These are phyloP conservation scores for Pyrenophora graminea DNA, from an alignment of 2,329 filamentous ascomycete genomes.

Conservation along the genomic window DNA sequence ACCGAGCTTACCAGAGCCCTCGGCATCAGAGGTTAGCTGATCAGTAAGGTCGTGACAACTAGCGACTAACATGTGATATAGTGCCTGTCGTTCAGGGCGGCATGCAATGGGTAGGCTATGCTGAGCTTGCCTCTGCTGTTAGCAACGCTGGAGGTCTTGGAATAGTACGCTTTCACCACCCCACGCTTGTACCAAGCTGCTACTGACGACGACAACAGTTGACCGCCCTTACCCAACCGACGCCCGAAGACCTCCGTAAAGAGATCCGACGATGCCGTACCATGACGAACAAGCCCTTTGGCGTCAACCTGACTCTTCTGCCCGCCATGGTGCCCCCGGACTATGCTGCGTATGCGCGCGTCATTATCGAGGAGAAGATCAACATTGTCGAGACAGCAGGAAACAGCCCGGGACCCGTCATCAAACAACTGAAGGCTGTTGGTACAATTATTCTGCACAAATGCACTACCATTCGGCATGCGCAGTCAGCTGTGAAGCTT, in stretches of 20 bases:
- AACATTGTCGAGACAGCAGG: conserved; percentile 91
- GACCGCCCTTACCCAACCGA: conserved; percentile 89
- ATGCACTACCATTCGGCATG: conserved; percentile 95
- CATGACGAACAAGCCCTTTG: conserved; percentile 81
- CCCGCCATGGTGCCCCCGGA: conserved; percentile 88
- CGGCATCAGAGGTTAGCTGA: conserved; percentile 55
- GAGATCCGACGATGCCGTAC: conserved; percentile 87
- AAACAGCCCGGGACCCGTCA: conserved; percentile 88
- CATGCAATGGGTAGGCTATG: conserved; percentile 86
- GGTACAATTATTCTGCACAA: conserved; percentile 87
- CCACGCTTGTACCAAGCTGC: neutral
- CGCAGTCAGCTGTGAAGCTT: conserved; percentile 86
- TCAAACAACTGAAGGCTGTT: conserved; percentile 81
- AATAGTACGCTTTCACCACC: conserved; percentile 52
- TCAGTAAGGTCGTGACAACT: neutral
- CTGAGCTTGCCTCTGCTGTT: conserved; percentile 75
- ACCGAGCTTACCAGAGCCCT: conserved; percentile 65
- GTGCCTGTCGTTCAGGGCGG: conserved; percentile 84
- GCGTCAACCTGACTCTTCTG: conserved; percentile 92
- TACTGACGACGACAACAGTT: conserved; percentile 50
- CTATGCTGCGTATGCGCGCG: conserved; percentile 88
- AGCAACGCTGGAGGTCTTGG: conserved; percentile 72
- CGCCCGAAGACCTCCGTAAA: conserved; percentile 86
- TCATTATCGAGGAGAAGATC: conserved; percentile 91
- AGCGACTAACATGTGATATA: conserved; percentile 54